A percentile compares a stretch with the other conserved stretches of the same genome.
These are phyloP conservation scores for Syzygium aromaticum DNA, from an alignment of 345 rosid genomes.

Conservation along the genomic window DNA sequence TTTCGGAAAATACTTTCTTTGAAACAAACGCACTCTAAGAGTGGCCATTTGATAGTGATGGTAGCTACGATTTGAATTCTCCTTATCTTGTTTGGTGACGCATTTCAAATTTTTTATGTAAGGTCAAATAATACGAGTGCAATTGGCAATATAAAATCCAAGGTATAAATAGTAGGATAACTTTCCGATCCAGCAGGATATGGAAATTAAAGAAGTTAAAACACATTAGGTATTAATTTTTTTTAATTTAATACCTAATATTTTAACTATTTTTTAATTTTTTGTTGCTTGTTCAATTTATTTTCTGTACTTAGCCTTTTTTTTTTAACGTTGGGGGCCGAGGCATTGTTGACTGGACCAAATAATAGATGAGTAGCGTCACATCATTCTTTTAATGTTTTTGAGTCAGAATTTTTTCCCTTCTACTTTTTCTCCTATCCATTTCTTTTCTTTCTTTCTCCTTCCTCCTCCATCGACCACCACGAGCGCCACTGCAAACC, in stretches of 20 bases:
- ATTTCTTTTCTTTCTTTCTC: too few relatives aligned
- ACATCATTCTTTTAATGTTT: neutral
- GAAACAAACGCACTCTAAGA: neutral
- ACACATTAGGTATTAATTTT: too few relatives aligned
- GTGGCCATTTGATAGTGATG: neutral
- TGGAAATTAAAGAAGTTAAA: too few relatives aligned
- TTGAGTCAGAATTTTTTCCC: neutral
- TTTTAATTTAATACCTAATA: too few relatives aligned
- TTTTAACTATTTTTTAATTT: neutral
- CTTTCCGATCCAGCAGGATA: too few relatives aligned
- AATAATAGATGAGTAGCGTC: neutral
- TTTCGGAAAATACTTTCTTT: too few relatives aligned
- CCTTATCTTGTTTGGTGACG: neutral
- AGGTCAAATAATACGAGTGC: too few relatives aligned
- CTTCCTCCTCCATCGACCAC: neutral
- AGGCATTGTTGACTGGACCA: neutral
- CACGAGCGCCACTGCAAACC: neutral
- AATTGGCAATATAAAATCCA: too few relatives aligned
- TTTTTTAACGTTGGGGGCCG: accelerated
- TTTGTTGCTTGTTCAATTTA: neutral
- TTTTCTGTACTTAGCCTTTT: neutral
- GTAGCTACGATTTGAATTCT: neutral
- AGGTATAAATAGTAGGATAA: too few relatives aligned
- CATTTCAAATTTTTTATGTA: neutral
- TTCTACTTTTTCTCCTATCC: neutral